Conservation (phyloP, 148 eudicot genomes). For the Rhododendron mucronatum region DNA sequence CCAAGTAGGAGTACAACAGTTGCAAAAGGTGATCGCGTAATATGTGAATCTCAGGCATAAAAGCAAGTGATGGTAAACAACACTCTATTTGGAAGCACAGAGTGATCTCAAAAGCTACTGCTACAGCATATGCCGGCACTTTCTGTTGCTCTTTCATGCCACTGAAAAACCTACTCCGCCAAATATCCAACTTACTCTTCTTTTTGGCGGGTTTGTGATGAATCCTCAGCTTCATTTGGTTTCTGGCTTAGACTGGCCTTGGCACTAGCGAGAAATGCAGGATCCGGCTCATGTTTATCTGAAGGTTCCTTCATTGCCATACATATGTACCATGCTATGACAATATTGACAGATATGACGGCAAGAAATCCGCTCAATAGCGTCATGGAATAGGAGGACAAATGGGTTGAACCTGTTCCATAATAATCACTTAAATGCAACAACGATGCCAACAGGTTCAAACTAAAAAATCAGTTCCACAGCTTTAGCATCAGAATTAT, state of each 20-base stretch:
- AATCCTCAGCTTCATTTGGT: conserved; percentile 27
- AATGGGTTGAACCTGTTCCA: conserved; percentile 46
- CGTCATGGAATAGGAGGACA: conserved; percentile 59
- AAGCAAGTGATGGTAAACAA: background rate
- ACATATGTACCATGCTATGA: conserved; percentile 64
- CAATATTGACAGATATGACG: conserved; percentile 77
- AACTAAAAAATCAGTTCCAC: background rate
- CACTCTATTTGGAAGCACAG: background rate
- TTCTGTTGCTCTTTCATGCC: background rate
- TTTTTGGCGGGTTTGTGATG: conserved; percentile 28
- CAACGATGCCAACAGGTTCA: background rate
- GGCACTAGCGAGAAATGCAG: conserved; percentile 55
- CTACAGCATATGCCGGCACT: background rate
- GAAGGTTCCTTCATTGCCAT: conserved; percentile 79
- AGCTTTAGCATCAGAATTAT: background rate
- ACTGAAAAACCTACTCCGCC: background rate
- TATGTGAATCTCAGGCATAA: background rate
- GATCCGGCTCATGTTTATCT: conserved; percentile 69
- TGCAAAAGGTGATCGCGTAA: background rate
- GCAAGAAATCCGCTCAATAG: conserved; percentile 82
- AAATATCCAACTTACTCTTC: conserved; percentile 28
- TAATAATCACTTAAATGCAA: conserved; percentile 6
- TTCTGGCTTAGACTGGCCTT: conserved; percentile 44
- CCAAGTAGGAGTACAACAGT: background rate
- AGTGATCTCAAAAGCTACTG: background rate